phyloP scores from a whole-genome alignment of 306 rosid genomes.

The Alnus rubra region DNA sequence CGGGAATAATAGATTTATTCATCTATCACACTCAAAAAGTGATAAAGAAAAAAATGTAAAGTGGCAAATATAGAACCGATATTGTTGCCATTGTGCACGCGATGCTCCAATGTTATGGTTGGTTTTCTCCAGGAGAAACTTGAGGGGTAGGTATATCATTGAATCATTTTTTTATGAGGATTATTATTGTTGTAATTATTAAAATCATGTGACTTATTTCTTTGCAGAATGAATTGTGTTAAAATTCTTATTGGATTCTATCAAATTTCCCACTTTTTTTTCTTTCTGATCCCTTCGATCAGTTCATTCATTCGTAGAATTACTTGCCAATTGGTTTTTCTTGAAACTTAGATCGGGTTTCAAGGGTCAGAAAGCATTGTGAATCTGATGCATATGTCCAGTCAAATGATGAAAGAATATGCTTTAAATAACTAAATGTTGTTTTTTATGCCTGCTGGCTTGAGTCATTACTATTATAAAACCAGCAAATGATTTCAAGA shows the following conservation, averaged over 20 bases:
- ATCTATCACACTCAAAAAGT: constrained; percentile 69
- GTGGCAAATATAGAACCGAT: constrained; percentile 55
- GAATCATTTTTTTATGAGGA: not conserved
- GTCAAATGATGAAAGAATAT: not conserved
- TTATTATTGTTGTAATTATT: constrained; percentile 3
- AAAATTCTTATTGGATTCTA: not conserved
- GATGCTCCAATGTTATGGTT: constrained; percentile 16
- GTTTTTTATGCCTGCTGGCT: not conserved
- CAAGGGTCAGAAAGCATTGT: not conserved
- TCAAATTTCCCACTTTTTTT: not conserved
- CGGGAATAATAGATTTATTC: constrained; percentile 77
- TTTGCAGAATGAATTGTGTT: not conserved
- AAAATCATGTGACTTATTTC: not conserved
- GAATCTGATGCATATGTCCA: not conserved
- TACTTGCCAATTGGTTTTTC: not conserved
- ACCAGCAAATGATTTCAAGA: not conserved
- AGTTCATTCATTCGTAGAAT: not conserved
- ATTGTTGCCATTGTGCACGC: constrained; percentile 8
- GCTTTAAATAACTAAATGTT: not conserved
- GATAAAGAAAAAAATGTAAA: constrained; percentile 67
- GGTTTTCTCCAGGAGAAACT: constrained; percentile 20
- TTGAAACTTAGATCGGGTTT: not conserved
- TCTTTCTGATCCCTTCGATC: not conserved
- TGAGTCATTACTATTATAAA: not conserved
- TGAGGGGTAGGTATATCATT: not conserved